These are phyloP conservation scores for Detonula confervacea DNA, from an alignment of 352 stramenopile genomes.

Conservation along the genomic window DNA sequence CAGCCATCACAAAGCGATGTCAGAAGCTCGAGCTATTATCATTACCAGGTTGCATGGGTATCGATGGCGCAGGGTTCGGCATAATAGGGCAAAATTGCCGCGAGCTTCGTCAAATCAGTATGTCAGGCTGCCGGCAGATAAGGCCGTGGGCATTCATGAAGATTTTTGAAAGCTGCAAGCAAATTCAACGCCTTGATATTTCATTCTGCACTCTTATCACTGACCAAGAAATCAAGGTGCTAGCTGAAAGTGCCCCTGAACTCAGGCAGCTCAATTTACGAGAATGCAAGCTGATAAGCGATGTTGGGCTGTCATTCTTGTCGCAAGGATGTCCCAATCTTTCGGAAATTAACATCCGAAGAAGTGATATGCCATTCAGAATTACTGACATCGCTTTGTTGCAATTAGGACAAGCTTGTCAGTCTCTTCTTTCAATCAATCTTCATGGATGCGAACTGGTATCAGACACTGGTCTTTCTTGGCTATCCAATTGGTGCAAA, in stretches of 20 bases:
- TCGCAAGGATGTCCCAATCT: constrained; percentile 85
- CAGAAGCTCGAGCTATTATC: constrained; percentile 61
- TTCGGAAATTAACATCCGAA: constrained; percentile 86
- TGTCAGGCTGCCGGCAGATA: constrained; percentile 87
- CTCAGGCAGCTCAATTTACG: constrained; percentile 85
- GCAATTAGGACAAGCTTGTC: constrained; percentile 72
- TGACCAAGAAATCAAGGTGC: constrained; percentile 86
- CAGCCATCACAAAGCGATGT: constrained; percentile 66
- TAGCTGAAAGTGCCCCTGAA: constrained; percentile 83
- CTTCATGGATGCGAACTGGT: constrained; percentile 90
- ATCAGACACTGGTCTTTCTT: constrained; percentile 91
- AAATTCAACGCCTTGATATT: constrained; percentile 85
- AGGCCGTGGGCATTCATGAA: constrained; percentile 87
- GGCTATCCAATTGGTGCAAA: constrained; percentile 88
- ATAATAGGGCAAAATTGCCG: constrained; percentile 75
- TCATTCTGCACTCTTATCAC: constrained; percentile 88
- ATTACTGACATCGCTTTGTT: constrained; percentile 91
- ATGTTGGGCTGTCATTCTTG: constrained; percentile 88
- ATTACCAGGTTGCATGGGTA: constrained; percentile 65
- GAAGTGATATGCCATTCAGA: constrained; percentile 91
- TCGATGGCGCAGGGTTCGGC: constrained; percentile 67
- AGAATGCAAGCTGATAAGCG: constrained; percentile 89
- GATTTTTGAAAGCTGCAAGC: constrained; percentile 86
- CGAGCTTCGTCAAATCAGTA: constrained; percentile 54
- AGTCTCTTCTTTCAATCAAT: constrained; percentile 73